phyloP scores from a whole-genome alignment of 2,329 filamentous ascomycete genomes.

The Colletotrichum sp. region DNA sequence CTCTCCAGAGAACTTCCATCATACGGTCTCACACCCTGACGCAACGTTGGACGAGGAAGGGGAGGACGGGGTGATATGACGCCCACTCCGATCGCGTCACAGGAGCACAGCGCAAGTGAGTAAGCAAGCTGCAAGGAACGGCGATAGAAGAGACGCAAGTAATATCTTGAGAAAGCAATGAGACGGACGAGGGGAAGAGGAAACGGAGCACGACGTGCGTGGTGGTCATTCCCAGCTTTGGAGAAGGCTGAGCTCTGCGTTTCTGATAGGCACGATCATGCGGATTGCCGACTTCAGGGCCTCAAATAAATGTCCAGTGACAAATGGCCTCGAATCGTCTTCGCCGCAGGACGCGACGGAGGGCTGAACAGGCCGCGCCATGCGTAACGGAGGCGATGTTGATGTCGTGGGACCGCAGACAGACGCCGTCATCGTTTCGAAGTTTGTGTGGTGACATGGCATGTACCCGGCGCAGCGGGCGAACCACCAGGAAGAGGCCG shows the following conservation, averaged over 20 bases:
- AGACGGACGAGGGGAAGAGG: neutral
- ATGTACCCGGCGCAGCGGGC: neutral
- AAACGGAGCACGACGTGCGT: neutral
- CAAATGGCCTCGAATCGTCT: neutral
- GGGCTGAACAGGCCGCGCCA: neutral
- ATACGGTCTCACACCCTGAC: neutral
- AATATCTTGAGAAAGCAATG: neutral
- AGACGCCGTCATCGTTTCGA: neutral
- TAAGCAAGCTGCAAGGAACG: conserved; percentile 7
- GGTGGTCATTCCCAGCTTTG: neutral
- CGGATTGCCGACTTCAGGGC: conserved; percentile 1
- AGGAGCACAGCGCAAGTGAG: neutral
- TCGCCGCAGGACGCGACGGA: neutral
- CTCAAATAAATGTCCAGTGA: neutral
- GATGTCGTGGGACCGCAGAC: neutral
- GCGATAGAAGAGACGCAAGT: neutral
- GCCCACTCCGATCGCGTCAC: neutral
- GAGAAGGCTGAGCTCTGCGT: neutral
- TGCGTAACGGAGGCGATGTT: neutral
- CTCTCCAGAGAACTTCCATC: neutral
- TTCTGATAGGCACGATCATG: conserved; percentile 17
- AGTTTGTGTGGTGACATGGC: neutral
- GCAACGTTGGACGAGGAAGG: neutral
- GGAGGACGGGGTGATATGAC: neutral
- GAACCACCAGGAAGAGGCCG: neutral